phyloP scores from a whole-genome alignment of 371 early-diverging fungal species.

The Circinella minor region DNA sequence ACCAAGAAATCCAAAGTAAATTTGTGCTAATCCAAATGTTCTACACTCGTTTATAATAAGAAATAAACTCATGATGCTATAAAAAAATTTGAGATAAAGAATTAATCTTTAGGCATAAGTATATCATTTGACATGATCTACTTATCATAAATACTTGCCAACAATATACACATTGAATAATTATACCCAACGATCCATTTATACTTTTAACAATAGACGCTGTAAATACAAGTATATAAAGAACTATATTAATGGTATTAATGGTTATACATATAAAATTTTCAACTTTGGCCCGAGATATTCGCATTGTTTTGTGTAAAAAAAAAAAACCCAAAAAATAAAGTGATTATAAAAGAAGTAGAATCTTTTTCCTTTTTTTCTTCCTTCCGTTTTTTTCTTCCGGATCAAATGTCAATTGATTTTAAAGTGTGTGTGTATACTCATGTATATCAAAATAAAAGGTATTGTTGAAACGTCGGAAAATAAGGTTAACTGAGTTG shows the following conservation, averaged over 20 bases:
- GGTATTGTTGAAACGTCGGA: neutral
- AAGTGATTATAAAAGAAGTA: neutral
- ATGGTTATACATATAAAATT: conserved; percentile 34
- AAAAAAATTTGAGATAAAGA: no score
- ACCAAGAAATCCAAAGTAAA: conserved; percentile 43
- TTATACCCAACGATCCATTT: conserved; percentile 37
- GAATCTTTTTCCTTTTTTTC: neutral
- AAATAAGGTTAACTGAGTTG: neutral
- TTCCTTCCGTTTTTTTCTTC: neutral
- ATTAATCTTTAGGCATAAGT: no score
- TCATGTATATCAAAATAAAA: no score
- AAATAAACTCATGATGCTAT: conserved; percentile 31
- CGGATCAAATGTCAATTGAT: conserved; percentile 1
- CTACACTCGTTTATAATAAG: conserved; percentile 34
- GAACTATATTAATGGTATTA: conserved; percentile 29
- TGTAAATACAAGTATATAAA: conserved; percentile 35
- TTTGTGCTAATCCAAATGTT: conserved; percentile 25
- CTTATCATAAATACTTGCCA: conserved; percentile 26
- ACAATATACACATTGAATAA: conserved; percentile 45
- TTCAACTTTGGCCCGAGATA: conserved; percentile 43
- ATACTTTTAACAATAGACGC: conserved; percentile 42
- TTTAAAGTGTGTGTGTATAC: no score
- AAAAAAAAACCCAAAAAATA: neutral
- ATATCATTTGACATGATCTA: neutral
- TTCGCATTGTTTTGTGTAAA: neutral